Evolutionary conservation across 129 eudicot genomes (phyloP), one percentile per base, ranked within the genome.

Genomic region (Solidago caesia): DNA sequence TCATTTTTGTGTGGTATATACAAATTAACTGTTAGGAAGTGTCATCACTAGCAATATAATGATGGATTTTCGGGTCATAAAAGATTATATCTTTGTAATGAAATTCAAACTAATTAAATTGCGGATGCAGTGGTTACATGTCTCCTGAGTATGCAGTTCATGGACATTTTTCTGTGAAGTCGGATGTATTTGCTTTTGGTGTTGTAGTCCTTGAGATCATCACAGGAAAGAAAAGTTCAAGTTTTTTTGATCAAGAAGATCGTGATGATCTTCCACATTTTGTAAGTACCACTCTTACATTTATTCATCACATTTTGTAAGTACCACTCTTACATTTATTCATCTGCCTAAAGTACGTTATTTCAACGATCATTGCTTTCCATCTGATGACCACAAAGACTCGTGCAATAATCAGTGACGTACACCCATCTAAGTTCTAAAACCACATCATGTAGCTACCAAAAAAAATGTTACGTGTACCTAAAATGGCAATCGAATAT

Each of bases 131-230:
- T n/a, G 79, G 85, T 39, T 82, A 82, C 85, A 82, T 82, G 82
- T 72, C 85, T 1, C 85, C 82, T 2, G 85, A 82, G 75, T 82
- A 77, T 57, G 79, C 72, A 21, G 48, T 81, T 69, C 59, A 71
- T 1, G 85, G 85, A 4, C 42, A 46, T 39, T 76, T 67, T 47
- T 82, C 86, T 8, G 61, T 11, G 7, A 82, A 82, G 70, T 77
- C 86, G 2, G 82, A 82, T 77, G 76, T 77, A 16, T 82, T 64
- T 67, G 77, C 82, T 59, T 82, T 82, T 53, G 86, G 82, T 8
- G 64, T 82, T 7, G 53, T 78, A 1, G 49, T 80, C n/a, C 70
- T 80, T 59, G 71, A 58, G 48, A 80, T 73, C 26, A 55, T 73
- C 49, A 73, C 64, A 5, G 83, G 79, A 64, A 66, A 49, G 60